phyloP scores from a whole-genome alignment of 345 rosid species.

The Citrus reticulata region DNA sequence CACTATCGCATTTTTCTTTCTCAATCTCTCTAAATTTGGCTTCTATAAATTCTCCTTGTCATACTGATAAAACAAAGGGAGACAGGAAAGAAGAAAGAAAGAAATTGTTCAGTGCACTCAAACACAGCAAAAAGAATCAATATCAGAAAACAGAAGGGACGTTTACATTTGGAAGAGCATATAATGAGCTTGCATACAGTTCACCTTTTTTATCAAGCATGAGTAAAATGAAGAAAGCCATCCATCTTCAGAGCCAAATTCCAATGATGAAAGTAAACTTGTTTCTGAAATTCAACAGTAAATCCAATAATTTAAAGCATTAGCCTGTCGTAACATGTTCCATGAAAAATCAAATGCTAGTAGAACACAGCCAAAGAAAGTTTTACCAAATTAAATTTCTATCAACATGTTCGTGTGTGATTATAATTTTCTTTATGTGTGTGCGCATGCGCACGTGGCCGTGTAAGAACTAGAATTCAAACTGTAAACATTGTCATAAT shows the following conservation, averaged over 20 bases:
- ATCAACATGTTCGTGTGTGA: background rate
- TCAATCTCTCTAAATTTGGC: slow-evolving; percentile 82
- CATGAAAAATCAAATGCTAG: background rate
- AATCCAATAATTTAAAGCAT: background rate
- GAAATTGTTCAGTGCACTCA: slow-evolving; percentile 18
- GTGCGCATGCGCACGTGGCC: accelerated
- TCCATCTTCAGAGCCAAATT: slow-evolving; percentile 82
- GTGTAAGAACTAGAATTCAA: background rate
- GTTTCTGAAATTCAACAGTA: slow-evolving; percentile 44
- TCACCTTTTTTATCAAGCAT: slow-evolving; percentile 90
- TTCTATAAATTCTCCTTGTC: slow-evolving; percentile 78
- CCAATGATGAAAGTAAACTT: slow-evolving; percentile 71
- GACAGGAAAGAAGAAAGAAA: slow-evolving; percentile 3
- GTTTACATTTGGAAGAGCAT: background rate
- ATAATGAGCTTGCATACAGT: background rate
- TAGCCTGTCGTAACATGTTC: background rate
- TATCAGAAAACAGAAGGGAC: slow-evolving; percentile 3
- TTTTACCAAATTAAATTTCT: background rate
- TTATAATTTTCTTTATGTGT: background rate
- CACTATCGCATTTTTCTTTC: slow-evolving; percentile 54
- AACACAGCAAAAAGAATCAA: background rate
- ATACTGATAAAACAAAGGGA: slow-evolving; percentile 40
- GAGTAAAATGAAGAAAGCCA: slow-evolving; percentile 96
- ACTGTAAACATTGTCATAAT: background rate
- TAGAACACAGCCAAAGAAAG: background rate